Base-by-base conservation (phyloP, 2,329 filamentous ascomycete species). In the Fusarium sp. region DNA sequence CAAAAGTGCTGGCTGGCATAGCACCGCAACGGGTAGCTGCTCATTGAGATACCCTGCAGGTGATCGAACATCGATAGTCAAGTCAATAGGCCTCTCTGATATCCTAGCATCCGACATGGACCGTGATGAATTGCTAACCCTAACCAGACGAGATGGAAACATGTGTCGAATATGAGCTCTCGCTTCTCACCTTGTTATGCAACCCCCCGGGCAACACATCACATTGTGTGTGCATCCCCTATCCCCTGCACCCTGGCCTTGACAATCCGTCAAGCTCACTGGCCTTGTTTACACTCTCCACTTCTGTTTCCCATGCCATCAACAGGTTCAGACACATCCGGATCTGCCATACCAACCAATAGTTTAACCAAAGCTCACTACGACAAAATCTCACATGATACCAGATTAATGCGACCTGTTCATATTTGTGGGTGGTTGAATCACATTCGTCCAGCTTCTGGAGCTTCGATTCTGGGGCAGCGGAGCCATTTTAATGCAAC, bases 341-440 rank as follows among this genome's bases (percentile, higher is more conserved):
- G 31, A 51, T 43, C 36, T 41, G 22, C 12, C 29, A 15, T 39
- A 51, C 39, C 42, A 41, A 52, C 67, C 63, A 70, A 67, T 70
- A 36, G 45, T 39, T 43, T 45, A 38, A 29, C 22, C 46, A 60
- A 31, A 51, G 39, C 56, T 48, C 58, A 47, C 49, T 60, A 44
- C 54, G 53, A 45, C 63, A 53, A 43, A 50, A 59, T 58, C 66
- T 73, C 71, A 73, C 71, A 73, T 73, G 71, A 65, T 64, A 25
- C 44, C 48, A 36, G 47, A 52, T 61, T 57, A 64, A 73, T 73
- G 71, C 71, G 66, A 71, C 64, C 55, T 56, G 44, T 52, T 69
- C 54, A 49, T 46, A 54, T 59, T 51, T 55, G 67, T 66, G 61
- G 65, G 51, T 53, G 61, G 53, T 49, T 63, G 50, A 59, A 65